Percentiles rank a stretch among this genome's conserved stretches.
These are phyloP conservation scores for Leersia perrieri DNA, from an alignment of 176 grass and related monocot species.

Conservation along the genomic window DNA sequence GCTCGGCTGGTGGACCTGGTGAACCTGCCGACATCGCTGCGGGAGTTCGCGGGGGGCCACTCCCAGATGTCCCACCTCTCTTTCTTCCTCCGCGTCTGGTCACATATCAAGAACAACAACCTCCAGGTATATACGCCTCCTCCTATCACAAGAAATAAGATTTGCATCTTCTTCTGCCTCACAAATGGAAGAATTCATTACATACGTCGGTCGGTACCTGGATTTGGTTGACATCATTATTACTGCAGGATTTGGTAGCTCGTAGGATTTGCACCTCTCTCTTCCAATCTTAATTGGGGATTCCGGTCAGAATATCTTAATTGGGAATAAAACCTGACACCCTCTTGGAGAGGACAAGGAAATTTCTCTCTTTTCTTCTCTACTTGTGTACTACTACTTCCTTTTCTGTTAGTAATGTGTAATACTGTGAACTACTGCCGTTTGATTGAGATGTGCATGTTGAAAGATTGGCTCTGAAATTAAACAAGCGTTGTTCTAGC, in stretches of 20 bases:
- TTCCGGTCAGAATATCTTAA: not conserved
- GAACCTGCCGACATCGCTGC: constrained; percentile 64
- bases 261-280: not conserved
- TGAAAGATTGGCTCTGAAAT: not conserved
- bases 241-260: not conserved
- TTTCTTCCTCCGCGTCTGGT: constrained; percentile 83
- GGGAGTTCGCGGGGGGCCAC: constrained; percentile 64
- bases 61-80: constrained; percentile 87
- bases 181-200: not conserved
- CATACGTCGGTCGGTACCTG: not conserved
- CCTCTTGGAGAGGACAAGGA: not conserved
- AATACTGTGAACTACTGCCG: no score
- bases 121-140: constrained; percentile 63
- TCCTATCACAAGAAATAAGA: not conserved
- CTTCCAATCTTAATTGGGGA: not conserved
- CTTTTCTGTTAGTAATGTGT: no score
- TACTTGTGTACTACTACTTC: no score
- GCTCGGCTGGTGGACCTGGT: constrained; percentile 69
- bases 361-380: not conserved
- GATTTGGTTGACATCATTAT: not conserved
- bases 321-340: not conserved
- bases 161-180: not conserved
- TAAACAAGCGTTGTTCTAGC: not conserved
- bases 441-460: not conserved
- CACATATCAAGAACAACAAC: constrained; percentile 77